A percentile compares a stretch with the other conserved stretches of the same genome.
These are phyloP conservation scores for Aspergillus flavus DNA, from an alignment of 2,329 filamentous ascomycete species.

Conservation along the genomic window DNA sequence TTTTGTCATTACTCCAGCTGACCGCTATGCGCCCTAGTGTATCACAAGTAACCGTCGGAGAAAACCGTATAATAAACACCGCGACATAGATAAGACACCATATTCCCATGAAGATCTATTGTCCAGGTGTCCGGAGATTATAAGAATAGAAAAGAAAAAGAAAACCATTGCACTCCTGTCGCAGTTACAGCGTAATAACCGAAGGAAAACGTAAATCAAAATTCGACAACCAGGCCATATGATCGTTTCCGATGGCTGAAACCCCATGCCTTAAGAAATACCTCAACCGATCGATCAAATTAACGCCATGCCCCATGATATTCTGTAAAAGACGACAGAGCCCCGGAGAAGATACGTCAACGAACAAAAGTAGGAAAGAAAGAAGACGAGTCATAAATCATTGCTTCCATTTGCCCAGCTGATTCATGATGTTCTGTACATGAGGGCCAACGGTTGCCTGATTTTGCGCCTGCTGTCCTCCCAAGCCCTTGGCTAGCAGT, in stretches of 20 bases:
- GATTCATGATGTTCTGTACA: constrained; percentile 53
- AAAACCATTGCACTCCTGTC: constrained; percentile 14
- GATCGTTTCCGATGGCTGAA: constrained; percentile 9
- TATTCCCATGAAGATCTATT: constrained; percentile 11
- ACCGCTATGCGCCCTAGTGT: constrained; percentile 9
- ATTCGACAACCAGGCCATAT: constrained; percentile 15
- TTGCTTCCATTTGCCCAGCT: constrained; percentile 51
- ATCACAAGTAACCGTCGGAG: constrained; percentile 1
- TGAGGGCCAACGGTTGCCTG: constrained; percentile 39
- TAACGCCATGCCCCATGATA: constrained; percentile 22
- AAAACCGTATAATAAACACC: constrained; percentile 4
- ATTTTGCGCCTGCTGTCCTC: constrained; percentile 38
- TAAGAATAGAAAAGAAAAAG: neutral
- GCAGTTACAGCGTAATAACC: constrained; percentile 10
- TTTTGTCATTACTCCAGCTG: constrained; percentile 9
- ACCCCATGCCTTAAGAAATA: constrained; percentile 9
- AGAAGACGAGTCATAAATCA: constrained; percentile 32
- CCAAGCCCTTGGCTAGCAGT: constrained; percentile 41
- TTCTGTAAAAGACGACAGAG: constrained; percentile 10
- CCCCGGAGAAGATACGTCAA: constrained; percentile 13
- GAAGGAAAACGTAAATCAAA: constrained; percentile 11
- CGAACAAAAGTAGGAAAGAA: constrained; percentile 24
- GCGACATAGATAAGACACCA: constrained; percentile 4
- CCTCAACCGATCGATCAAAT: constrained; percentile 20
- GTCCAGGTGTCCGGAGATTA: constrained; percentile 6